A percentile compares a stretch with the other conserved stretches of the same genome.
phyloP scores from a whole-genome alignment of 225 moss, liverwort and hornwort species.

The Anthoceros angustus region DNA sequence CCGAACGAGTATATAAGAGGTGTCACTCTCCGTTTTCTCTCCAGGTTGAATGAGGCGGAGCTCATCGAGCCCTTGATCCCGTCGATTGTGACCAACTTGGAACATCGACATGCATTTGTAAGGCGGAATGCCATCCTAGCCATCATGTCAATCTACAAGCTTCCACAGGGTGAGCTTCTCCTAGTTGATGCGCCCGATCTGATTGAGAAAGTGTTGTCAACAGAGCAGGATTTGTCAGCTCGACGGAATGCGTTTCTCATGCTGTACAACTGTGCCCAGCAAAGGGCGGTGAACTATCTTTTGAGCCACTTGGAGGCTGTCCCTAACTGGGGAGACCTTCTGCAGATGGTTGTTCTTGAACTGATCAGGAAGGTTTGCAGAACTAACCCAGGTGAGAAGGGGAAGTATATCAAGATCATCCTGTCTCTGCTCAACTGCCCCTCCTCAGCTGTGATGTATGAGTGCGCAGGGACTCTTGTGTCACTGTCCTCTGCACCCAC shows the following conservation, averaged over 20 bases:
- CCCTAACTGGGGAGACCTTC: slow-evolving; percentile 66
- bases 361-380: slow-evolving; percentile 79
- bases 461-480: slow-evolving; percentile 78
- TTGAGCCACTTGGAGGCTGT: slow-evolving; percentile 70
- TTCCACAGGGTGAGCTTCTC: slow-evolving; percentile 69
- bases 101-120: slow-evolving; percentile 93
- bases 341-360: slow-evolving; percentile 95
- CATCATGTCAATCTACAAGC: slow-evolving; percentile 80
- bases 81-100: slow-evolving; percentile 69
- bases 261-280: slow-evolving; percentile 87
- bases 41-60: slow-evolving; percentile 78
- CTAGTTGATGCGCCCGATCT: slow-evolving; percentile 75
- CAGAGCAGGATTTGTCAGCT: slow-evolving; percentile 74
- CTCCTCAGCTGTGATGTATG: slow-evolving; percentile 89
- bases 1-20: slow-evolving; percentile 95
- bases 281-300: slow-evolving; percentile 66
- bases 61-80: slow-evolving; percentile 83
- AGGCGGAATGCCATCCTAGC: slow-evolving; percentile 77
- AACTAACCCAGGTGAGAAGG: slow-evolving; percentile 70
- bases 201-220: slow-evolving; percentile 57
- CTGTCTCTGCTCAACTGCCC: slow-evolving; percentile 78
- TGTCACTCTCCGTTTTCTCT: slow-evolving; percentile 72
- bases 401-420: slow-evolving; percentile 96
- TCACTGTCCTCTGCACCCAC: slow-evolving; percentile 93
- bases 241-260: slow-evolving; percentile 83